Base-by-base conservation (phyloP, 495 filamentous ascomycete species). In the Podospora australis region DNA sequence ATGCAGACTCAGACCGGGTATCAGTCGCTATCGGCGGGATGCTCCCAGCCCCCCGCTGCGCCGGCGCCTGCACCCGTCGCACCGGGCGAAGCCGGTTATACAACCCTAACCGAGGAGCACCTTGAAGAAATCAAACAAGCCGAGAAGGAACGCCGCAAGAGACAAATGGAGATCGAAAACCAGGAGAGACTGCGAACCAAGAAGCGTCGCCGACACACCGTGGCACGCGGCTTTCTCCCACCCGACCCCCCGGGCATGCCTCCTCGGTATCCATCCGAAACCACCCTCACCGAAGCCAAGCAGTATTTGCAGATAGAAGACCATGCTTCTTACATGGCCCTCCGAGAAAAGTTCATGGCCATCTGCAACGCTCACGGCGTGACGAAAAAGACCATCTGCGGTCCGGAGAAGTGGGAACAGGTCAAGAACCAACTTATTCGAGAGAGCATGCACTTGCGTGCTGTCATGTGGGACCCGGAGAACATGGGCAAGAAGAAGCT, bases 201-300 rank as follows among this genome's bases (percentile, higher is more conserved):
- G 40, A 90, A 88, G 58, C 82, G 87, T 30, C 77, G 87, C 11
- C 78, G 86, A 16, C 79, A 83, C 22, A 90, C 81, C 42, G 75
- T 78, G 48, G 78, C 77, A 8, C 88, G 78, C 77, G 83, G 80
- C 29, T 83, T 84, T 6, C 57, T 90, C 23, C 83, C 85, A 11
- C 75, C 87, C 35, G 87, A 90, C 66, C 82, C 82, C 17, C 81
- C 82, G 4, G 32, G 32, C 0, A 78, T 77, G 14, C 84, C 84
- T 13, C 86, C 86, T 30, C 79, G 87, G 38, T 90, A 85, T 59
- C 84, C 84, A 0, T 89, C 85, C 5, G 87, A 91, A 58, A 88
- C 82, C 8, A 89, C 87, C 1, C 77, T 92, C 46, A 82, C 86
- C 55, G 87, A 92, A 58, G 79, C 82, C 65, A 88, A 89, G 57